These are phyloP conservation scores for Fennellomyces sp. DNA, from an alignment of 371 early-diverging fungal genomes.

Conservation along the genomic window DNA sequence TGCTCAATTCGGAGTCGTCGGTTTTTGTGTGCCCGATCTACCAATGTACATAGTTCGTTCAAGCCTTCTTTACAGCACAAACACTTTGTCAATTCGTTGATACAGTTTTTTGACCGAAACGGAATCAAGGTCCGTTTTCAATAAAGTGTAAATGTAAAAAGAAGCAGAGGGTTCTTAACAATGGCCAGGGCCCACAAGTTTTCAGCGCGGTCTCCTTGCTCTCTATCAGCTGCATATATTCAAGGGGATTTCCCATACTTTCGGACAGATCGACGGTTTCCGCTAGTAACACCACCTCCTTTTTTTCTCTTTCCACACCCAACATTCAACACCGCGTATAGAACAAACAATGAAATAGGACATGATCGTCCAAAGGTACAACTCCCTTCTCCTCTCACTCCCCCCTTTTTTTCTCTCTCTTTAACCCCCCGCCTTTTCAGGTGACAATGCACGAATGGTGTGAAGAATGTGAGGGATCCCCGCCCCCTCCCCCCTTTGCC, in stretches of 20 bases:
- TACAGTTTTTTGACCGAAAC: no score
- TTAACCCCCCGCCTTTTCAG: not conserved
- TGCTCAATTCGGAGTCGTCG: not conserved
- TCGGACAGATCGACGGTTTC: conserved; percentile 3
- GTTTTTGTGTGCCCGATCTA: not conserved
- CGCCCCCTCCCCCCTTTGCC: not conserved
- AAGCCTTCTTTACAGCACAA: no score
- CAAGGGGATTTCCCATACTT: not conserved
- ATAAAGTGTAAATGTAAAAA: no score
- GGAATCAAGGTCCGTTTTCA: no score
- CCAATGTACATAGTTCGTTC: no score
- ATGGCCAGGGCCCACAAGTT: not conserved
- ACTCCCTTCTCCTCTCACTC: not conserved
- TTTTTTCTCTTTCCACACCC: not conserved
- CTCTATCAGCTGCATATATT: not conserved
- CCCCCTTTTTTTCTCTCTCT: not conserved
- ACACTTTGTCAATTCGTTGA: no score
- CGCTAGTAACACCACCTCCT: not conserved
- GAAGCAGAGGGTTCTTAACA: no score
- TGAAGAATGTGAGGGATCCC: not conserved
- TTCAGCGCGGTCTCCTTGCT: not conserved
- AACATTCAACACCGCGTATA: not conserved
- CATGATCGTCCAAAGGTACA: not conserved
- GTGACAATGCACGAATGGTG: not conserved
- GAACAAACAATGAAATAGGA: not conserved